These are phyloP conservation scores for Mrakia frigida DNA, from an alignment of 768 basidiomycete genomes.

Conservation along the genomic window DNA sequence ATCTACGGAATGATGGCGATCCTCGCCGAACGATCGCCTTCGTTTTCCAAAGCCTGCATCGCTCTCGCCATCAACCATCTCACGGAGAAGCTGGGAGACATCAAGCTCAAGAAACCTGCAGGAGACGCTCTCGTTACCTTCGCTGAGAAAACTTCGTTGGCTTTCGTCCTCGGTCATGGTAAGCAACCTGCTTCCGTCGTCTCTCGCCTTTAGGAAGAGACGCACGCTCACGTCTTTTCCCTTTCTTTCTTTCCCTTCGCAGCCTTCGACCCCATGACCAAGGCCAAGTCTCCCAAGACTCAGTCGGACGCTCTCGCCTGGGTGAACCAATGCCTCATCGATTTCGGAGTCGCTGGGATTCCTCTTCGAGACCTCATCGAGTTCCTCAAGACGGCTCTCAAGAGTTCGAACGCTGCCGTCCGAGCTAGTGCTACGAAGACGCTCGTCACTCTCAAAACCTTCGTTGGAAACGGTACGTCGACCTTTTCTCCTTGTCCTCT, in stretches of 20 bases:
- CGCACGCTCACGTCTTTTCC: not conserved
- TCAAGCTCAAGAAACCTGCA: constrained; percentile 94
- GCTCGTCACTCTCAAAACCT: constrained; percentile 82
- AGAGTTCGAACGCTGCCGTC: constrained; percentile 90
- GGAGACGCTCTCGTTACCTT: constrained; percentile 77
- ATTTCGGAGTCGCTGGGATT: constrained; percentile 87
- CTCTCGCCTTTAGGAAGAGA: no score
- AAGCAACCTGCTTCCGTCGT: constrained; percentile 34
- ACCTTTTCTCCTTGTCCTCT: not conserved
- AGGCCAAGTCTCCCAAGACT: constrained; percentile 96
- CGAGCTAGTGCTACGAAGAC: constrained; percentile 89
- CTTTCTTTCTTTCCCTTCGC: not conserved
- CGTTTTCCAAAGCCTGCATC: constrained; percentile 77
- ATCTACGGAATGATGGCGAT: constrained; percentile 69
- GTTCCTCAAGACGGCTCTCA: constrained; percentile 76
- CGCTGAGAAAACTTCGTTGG: constrained; percentile 86
- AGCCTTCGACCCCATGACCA: constrained; percentile 90
- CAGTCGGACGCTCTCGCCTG: constrained; percentile 83
- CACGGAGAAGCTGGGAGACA: constrained; percentile 89
- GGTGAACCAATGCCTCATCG: constrained; percentile 76
- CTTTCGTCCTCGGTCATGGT: constrained; percentile 93
- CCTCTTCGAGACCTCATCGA: constrained; percentile 79
- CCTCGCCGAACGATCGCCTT: constrained; percentile 71
- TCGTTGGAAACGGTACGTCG: constrained; percentile 74
- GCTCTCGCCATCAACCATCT: constrained; percentile 76